Evolutionary conservation across 2,329 filamentous ascomycete genomes (phyloP).

Genomic region (Colletotrichum acutatum): DNA sequence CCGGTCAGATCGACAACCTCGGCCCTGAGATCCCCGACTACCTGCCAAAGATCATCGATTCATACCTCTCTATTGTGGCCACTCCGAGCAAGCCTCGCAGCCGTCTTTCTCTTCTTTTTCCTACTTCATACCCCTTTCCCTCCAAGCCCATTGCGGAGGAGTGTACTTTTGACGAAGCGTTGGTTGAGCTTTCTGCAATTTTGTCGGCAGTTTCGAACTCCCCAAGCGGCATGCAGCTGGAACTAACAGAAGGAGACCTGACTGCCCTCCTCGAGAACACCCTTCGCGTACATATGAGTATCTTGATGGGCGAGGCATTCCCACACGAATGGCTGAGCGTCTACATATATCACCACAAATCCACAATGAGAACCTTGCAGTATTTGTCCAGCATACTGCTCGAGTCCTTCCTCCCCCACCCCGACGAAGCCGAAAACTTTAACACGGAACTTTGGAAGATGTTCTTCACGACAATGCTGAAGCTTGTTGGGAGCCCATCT

Average conservation of each 20-base stretch:
- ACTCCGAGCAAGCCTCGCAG: conserved; percentile 64
- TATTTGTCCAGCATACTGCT: conserved; percentile 83
- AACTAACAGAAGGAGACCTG: conserved; percentile 79
- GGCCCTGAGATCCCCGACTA: conserved; percentile 87
- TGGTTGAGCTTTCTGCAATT: conserved; percentile 89
- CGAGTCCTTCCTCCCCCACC: conserved; percentile 86
- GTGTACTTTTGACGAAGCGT: conserved; percentile 80
- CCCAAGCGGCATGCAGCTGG: conserved; percentile 78
- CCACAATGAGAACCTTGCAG: conserved; percentile 86
- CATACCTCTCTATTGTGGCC: conserved; percentile 81
- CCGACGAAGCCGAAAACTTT: conserved; percentile 91
- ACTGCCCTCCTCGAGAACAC: conserved; percentile 80
- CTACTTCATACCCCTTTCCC: conserved; percentile 89
- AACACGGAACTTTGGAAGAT: conserved; percentile 94
- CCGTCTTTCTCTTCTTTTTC: conserved; percentile 88
- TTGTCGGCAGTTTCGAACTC: conserved; percentile 84
- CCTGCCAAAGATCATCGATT: conserved; percentile 90
- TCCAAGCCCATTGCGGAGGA: conserved; percentile 73
- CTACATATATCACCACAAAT: conserved; percentile 92
- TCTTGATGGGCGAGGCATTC: conserved; percentile 89
- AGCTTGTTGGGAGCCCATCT: conserved; percentile 87
- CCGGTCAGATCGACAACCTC: conserved; percentile 83
- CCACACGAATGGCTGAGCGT: conserved; percentile 91
- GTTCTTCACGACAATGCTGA: conserved; percentile 90
- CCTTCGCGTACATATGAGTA: conserved; percentile 87